These are phyloP conservation scores for Debaryomyces castellii DNA, from an alignment of 805 yeast species.

Conservation along the genomic window DNA sequence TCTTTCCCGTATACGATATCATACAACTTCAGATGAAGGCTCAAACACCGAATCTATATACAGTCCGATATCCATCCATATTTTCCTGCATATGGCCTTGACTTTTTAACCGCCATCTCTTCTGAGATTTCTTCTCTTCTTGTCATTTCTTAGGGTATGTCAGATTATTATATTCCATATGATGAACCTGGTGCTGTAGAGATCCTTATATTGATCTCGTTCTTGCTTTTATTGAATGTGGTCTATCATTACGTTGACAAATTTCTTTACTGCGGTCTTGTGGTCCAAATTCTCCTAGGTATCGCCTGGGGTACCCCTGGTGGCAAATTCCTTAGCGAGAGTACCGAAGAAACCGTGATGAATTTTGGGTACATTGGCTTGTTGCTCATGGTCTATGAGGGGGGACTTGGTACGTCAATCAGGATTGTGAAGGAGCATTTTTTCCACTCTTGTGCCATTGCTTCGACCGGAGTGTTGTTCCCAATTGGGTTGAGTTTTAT, in stretches of 20 bases:
- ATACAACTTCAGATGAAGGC: no score
- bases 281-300: conserved; percentile 3
- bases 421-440: conserved; percentile 3
- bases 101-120: no score
- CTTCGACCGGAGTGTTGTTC: background rate
- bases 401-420: conserved; percentile 2
- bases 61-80: no score
- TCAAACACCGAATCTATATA: no score
- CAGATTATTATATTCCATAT: conserved; percentile 1
- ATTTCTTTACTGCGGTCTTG: conserved; percentile 3
- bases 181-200: conserved; percentile 3
- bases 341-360: conserved; percentile 2
- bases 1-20: no score
- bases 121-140: no score
- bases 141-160: background rate
- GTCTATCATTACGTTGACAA: background rate
- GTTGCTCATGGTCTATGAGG: conserved; percentile 5
- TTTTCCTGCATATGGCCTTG: no score
- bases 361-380: conserved; percentile 3
- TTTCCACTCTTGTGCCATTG: background rate
- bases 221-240: background rate
- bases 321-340: background rate
- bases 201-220: background rate
- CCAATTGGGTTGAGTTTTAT: conserved; percentile 5
- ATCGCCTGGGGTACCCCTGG: conserved; percentile 4